Base-by-base conservation (phyloP, 331 rosid species). In the Saraca asoca region DNA sequence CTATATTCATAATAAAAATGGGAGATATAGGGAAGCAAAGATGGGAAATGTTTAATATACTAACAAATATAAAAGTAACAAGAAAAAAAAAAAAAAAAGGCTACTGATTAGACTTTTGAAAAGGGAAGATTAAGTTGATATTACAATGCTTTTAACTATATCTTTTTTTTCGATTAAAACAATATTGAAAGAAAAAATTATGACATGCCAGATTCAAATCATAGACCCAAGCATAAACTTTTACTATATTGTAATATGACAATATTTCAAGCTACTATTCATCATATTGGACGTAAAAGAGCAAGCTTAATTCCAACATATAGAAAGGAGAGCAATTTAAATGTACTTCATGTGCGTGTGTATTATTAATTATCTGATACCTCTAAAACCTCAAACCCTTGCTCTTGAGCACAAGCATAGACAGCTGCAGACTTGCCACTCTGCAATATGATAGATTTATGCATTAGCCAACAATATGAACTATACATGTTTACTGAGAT, bases 371-470 rank as follows among this genome's bases (percentile, higher is more conserved):
- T 33, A 1, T 37, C 9, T 50, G 24, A 64, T 93, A 93, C 98
- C 98, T 94, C 98, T 58, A 83, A 71, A 78, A 94, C 78, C 58
- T 75, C 80, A 81, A 82, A 88, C 39, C 98, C 96, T 78, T 84
- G 95, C 87, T 90, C 98, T 71, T 73, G 68, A 12, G 97, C 97
- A 78, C 98, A 90, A 50, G 96, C 98, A 94, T 94, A 84, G 65
- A 94, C 81, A 24, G 97, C 97, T 11, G 98, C 96, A 70, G 98
- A 88, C 72, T 94, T 94, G 79, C 97, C 98, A 88, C 98, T 81
- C 98, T 94, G 86, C 84, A 82, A 81, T 56, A 73, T 48, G n/a
- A 64, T 50, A 81, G 57, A 59, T 15, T 56, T 41, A 69, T 54
- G 56, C 50, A 20, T 86, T 35, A 83, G 58, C 65, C 19, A 70